phyloP scores from a whole-genome alignment of 2,329 filamentous ascomycete species.

The Pseudocercospora macadamiae region DNA sequence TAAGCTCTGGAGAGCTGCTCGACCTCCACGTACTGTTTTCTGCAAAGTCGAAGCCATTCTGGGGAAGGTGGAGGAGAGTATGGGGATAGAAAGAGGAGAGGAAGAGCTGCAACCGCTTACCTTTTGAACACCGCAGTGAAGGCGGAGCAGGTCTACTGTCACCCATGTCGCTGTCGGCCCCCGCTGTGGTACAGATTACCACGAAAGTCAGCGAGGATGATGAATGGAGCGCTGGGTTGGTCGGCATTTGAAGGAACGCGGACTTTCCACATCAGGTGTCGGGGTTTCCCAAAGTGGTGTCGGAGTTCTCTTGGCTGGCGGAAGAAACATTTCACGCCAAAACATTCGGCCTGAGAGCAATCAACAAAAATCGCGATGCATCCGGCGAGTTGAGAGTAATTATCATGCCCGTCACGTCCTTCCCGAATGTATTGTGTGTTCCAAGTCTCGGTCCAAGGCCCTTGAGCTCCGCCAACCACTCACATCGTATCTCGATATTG shows the following conservation, averaged over 20 bases:
- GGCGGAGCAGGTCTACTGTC: conserved; percentile 8
- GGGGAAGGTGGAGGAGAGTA: not conserved
- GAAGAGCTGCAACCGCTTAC: not conserved
- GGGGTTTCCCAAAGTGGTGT: not conserved
- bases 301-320: not conserved
- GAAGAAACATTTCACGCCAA: no score
- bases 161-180: conserved; percentile 3
- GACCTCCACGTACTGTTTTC: conserved; percentile 14
- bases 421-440: no score
- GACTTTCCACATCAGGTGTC: not conserved
- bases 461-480: conserved; percentile 1
- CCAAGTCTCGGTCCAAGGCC: not conserved
- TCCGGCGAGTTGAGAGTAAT: no score
- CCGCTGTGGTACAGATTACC: not conserved
- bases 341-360: no score
- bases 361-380: no score
- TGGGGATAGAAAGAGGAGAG: not conserved
- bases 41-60: conserved; percentile 16
- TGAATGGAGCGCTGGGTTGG: not conserved
- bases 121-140: not conserved
- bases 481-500: conserved; percentile 5
- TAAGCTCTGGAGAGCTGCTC: not conserved
- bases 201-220: not conserved
- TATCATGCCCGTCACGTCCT: no score
- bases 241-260: conserved; percentile 7